These are phyloP conservation scores for Tolypocladium guangdongense DNA, from an alignment of 2,329 filamentous ascomycete species.

Conservation along the genomic window DNA sequence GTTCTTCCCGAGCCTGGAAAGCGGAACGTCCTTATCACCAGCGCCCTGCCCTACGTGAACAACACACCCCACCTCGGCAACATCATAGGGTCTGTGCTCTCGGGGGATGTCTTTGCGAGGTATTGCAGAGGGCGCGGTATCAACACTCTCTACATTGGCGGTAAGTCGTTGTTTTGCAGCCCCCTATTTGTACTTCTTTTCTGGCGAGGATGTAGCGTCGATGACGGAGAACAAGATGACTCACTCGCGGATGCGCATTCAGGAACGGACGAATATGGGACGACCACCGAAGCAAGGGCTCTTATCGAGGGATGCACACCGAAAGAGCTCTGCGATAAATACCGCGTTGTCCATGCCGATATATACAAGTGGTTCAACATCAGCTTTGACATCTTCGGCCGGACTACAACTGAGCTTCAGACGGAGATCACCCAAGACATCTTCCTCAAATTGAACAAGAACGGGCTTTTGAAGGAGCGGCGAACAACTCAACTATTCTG, in stretches of 20 bases:
- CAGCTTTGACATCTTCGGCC: conserved; percentile 87
- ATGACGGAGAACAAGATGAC: no score
- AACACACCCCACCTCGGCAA: conserved; percentile 79
- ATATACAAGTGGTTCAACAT: conserved; percentile 97
- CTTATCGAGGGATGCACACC: conserved; percentile 78
- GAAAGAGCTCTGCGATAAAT: conserved; percentile 80
- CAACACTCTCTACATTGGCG: conserved; percentile 77
- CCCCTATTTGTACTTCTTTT: no score
- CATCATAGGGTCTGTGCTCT: conserved; percentile 76
- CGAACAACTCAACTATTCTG: conserved; percentile 87
- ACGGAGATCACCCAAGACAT: conserved; percentile 90
- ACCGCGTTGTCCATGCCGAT: conserved; percentile 77
- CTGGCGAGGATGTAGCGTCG: no score
- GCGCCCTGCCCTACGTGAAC: conserved; percentile 73
- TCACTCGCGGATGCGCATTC: no score
- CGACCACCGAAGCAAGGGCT: conserved; percentile 93
- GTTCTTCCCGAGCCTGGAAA: conserved; percentile 61
- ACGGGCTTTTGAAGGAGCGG: conserved; percentile 78
- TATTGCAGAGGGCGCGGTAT: conserved; percentile 72
- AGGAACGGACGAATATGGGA: conserved; percentile 78
- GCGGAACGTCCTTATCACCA: conserved; percentile 83
- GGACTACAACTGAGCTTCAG: conserved; percentile 83
- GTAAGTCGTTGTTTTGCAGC: no score
- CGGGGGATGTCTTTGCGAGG: conserved; percentile 74
- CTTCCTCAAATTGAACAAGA: conserved; percentile 74